Evolutionary conservation across 1,284 basidiomycete species (phyloP).

Genomic region (Psilocybe mexicana): DNA sequence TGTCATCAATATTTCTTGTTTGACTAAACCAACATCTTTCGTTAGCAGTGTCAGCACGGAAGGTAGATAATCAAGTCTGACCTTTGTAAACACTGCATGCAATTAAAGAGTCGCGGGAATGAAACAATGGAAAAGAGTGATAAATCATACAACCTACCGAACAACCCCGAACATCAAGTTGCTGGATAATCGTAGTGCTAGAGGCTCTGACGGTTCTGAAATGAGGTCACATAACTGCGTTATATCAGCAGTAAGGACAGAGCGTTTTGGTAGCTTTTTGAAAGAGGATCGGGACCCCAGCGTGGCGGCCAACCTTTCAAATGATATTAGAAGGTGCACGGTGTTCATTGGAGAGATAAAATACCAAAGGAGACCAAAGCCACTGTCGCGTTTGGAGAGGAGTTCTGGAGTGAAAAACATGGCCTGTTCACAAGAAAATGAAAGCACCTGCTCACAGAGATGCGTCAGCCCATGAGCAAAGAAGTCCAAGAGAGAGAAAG

Average conservation of each 20-base stretch:
- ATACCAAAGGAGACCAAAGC: constrained; percentile 79
- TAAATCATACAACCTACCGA: constrained; percentile 48
- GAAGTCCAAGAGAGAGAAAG: not conserved
- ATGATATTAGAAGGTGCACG: not conserved
- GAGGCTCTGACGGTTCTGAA: constrained; percentile 77
- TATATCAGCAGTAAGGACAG: constrained; percentile 81
- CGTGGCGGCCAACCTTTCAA: constrained; percentile 80
- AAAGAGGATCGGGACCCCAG: constrained; percentile 83
- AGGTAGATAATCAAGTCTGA: constrained; percentile 21
- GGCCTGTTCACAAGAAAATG: not conserved
- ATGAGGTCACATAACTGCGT: constrained; percentile 78
- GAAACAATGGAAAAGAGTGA: not conserved
- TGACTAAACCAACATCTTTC: constrained; percentile 47
- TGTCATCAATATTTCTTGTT: constrained; percentile 79
- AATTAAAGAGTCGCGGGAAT: not conserved
- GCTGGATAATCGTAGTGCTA: constrained; percentile 82
- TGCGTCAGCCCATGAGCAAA: not conserved
- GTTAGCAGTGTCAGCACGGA: constrained; percentile 1
- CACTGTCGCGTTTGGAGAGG: constrained; percentile 71
- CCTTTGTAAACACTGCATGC: constrained; percentile 71
- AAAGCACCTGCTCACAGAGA: too few species aligned
- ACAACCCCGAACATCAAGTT: constrained; percentile 86
- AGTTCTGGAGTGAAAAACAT: constrained; percentile 78
- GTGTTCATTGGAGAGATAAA: not conserved
- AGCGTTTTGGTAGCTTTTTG: constrained; percentile 77